phyloP scores from a whole-genome alignment of 75 land plant species.

The Chamaecyparis obtusa region DNA sequence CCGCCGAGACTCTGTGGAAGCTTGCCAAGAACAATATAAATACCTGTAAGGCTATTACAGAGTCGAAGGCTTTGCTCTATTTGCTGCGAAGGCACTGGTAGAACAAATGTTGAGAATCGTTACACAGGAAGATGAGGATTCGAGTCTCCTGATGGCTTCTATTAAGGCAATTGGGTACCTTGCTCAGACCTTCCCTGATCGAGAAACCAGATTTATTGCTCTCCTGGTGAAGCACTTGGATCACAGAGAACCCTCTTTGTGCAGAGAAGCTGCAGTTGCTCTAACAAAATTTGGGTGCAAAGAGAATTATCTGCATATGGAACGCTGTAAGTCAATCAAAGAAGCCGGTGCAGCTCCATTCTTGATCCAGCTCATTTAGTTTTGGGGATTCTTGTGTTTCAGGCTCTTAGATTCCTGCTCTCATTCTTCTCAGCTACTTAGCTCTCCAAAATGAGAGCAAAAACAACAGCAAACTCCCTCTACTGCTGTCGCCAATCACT shows the following conservation, averaged over 20 bases:
- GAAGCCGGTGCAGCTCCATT: conserved; percentile 37
- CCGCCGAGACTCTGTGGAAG: conserved; percentile 70
- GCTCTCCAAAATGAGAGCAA: too few species aligned
- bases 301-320: conserved; percentile 57
- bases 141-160: conserved; percentile 50
- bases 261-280: conserved; percentile 56
- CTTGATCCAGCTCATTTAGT: conserved; percentile 47
- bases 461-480: too few species aligned
- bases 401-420: conserved; percentile 31
- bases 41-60: conserved; percentile 73
- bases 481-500: too few species aligned
- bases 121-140: conserved; percentile 35
- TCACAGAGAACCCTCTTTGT: conserved; percentile 36
- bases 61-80: conserved; percentile 75
- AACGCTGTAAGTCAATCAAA: conserved; percentile 63
- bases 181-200: conserved; percentile 63
- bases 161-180: conserved; percentile 57
- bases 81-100: conserved; percentile 73
- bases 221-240: conserved; percentile 58
- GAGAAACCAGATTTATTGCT: conserved; percentile 43
- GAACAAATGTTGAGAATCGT: conserved; percentile 67
- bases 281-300: conserved; percentile 61
- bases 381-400: conserved; percentile 31
- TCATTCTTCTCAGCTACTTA: conserved; percentile 59
- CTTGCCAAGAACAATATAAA: conserved; percentile 48